Conservation (phyloP, 176 grass and related monocot species). For the Cenchrus purpureus region DNA sequence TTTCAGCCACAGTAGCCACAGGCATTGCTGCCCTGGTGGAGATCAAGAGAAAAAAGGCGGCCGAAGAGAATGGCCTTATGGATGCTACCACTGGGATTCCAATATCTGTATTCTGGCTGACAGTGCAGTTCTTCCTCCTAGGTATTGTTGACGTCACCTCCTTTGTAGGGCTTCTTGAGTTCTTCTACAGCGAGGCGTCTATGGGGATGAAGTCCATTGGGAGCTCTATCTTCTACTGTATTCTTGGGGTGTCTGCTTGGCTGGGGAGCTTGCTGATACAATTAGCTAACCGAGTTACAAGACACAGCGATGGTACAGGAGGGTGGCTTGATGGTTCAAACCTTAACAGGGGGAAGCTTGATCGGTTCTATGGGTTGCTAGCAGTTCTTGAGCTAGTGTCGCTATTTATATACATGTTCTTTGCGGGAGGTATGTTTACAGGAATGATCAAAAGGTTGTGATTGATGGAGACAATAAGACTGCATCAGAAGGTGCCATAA, state of each 20-base stretch:
- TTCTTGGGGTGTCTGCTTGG: slow-evolving; percentile 66
- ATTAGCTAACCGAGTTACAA: slow-evolving; percentile 61
- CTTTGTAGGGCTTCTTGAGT: slow-evolving; percentile 85
- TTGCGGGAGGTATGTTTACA: slow-evolving; percentile 66
- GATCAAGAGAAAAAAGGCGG: slow-evolving; percentile 49
- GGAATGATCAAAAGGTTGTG: slow-evolving; percentile 52
- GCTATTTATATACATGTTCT: slow-evolving; percentile 58
- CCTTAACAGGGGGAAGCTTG: slow-evolving; percentile 69
- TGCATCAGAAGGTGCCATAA: not conserved
- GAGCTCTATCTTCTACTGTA: slow-evolving; percentile 82
- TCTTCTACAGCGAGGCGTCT: slow-evolving; percentile 84
- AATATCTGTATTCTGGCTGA: slow-evolving; percentile 77
- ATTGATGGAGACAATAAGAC: slow-evolving; percentile 9
- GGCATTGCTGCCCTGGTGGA: slow-evolving; percentile 68
- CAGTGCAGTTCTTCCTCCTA: slow-evolving; percentile 75
- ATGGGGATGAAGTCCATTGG: slow-evolving; percentile 85
- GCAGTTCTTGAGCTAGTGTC: slow-evolving; percentile 55
- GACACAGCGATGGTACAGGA: slow-evolving; percentile 13
- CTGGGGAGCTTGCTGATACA: slow-evolving; percentile 68
- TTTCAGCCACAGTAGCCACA: slow-evolving; percentile 40
- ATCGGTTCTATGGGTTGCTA: slow-evolving; percentile 77
- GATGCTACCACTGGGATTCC: slow-evolving; percentile 53
- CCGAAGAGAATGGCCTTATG: slow-evolving; percentile 33
- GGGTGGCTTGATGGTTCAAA: slow-evolving; percentile 82
- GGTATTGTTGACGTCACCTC: slow-evolving; percentile 86